phyloP scores from a whole-genome alignment of 2,329 filamentous ascomycete genomes.

The Hypoxylon sp. region DNA sequence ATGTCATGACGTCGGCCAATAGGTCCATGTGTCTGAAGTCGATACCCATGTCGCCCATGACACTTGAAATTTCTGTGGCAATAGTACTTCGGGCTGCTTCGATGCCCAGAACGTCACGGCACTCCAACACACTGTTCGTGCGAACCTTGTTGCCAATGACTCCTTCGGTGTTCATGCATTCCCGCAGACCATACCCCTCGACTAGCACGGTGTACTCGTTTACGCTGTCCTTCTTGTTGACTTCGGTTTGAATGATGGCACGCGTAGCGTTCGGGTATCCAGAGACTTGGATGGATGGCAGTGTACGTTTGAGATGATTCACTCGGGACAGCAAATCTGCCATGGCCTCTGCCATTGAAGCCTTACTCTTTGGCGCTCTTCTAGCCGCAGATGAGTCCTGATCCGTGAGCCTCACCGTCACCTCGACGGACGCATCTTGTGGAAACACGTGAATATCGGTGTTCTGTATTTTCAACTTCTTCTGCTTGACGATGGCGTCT shows the following conservation, averaged over 20 bases:
- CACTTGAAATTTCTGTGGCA: constrained; percentile 82
- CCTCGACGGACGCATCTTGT: constrained; percentile 68
- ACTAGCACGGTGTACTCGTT: constrained; percentile 74
- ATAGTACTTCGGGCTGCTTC: constrained; percentile 93
- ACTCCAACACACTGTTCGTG: constrained; percentile 92
- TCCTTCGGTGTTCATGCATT: constrained; percentile 93
- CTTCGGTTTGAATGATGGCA: constrained; percentile 86
- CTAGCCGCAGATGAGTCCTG: constrained; percentile 56
- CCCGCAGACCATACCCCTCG: constrained; percentile 89
- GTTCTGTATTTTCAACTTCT: constrained; percentile 79
- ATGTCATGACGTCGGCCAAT: constrained; percentile 97
- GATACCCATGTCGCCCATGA: constrained; percentile 95
- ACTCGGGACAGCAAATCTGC: constrained; percentile 78
- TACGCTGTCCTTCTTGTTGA: constrained; percentile 59
- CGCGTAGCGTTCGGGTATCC: constrained; percentile 87
- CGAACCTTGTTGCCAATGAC: constrained; percentile 78
- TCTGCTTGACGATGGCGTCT: constrained; percentile 77
- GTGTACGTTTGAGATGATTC: constrained; percentile 81
- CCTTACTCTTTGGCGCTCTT: constrained; percentile 56
- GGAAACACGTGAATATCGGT: constrained; percentile 69
- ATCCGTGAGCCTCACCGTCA: constrained; percentile 70
- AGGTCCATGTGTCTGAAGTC: constrained; percentile 98
- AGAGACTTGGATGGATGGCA: constrained; percentile 86
- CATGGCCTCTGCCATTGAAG: constrained; percentile 58
- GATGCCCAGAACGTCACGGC: constrained; percentile 85